Evolutionary conservation across 805 yeast genomes (phyloP), one percentile per base, ranked within the genome.

Genomic region (Zygotorulaspora chibaensis): DNA sequence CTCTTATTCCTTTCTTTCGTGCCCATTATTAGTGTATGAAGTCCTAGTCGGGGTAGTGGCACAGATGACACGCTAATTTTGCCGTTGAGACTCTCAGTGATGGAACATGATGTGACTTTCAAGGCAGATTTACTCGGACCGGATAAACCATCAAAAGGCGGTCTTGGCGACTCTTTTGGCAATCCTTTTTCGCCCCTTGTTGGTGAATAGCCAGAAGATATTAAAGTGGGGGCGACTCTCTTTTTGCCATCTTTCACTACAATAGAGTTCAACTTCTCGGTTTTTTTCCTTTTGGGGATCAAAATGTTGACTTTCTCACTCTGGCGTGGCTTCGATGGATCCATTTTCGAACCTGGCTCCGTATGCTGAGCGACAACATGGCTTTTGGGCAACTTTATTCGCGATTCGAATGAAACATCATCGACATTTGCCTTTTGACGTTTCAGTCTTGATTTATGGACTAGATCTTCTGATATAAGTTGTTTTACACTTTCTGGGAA

Each of bases 401-500:
- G 29, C 38, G 46, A 51, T 40, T 44, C 55, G 35, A 27, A 51
- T n/a, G 42, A 46, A 27, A 12, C 37, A 12, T 33, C 34, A 13
- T 29, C 44, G 7, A 36, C 16, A 11, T 34, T 27, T n/a, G 39
- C n/a, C 11, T 17, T 10, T 18, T 31, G 35, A 15, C 35, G 44
- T 13, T 40, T 38, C 16, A 10, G 6, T 35, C 66, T 67, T 35
- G 61, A 58, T 28, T 62, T 65, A 8, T 66, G 69, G 1, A 87
- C 80, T 50, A 72, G 72, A 31, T 83, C 87, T 54, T 89, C 96
- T 17, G 91, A 67, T 3, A 69, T 62, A 45, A 91, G 70, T 64
- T 90, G 97, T 43, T 80, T 84, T 1, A 83, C 76, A 63, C 93
- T 83, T 59, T 91, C 98, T 0, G 96, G 96, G 56, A 88, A 85